A percentile compares a stretch with the other conserved stretches of the same genome.
Evolutionary conservation across 2,329 filamentous ascomycete species (phyloP).

Genomic region (Basipetospora chlamydospora): DNA sequence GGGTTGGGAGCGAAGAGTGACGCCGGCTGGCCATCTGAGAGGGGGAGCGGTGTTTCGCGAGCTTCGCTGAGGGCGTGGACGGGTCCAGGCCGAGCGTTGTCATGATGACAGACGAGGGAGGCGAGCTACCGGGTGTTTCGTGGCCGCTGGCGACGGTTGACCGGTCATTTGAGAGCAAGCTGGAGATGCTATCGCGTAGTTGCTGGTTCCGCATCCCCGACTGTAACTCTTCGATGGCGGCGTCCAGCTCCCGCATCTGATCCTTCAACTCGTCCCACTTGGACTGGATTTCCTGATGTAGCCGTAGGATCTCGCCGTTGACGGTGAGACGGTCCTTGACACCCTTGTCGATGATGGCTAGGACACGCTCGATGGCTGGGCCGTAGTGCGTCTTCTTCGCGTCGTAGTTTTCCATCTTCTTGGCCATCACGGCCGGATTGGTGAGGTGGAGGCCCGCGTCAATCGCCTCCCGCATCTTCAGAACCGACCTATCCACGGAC

Average conservation of each 20-base stretch:
- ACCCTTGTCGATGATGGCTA: slow-evolving; percentile 90
- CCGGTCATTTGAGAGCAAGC: slow-evolving; percentile 71
- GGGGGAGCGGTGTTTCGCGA: slow-evolving; percentile 31
- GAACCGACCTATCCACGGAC: slow-evolving; percentile 75
- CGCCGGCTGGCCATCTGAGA: slow-evolving; percentile 30
- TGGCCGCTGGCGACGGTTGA: slow-evolving; percentile 55
- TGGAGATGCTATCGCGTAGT: slow-evolving; percentile 83
- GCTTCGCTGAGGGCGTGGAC: slow-evolving; percentile 26
- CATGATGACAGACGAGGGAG: slow-evolving; percentile 48
- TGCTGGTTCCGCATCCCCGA: slow-evolving; percentile 52
- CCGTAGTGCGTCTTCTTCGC: slow-evolving; percentile 91
- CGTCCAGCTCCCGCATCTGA: slow-evolving; percentile 65
- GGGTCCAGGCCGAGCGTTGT: slow-evolving; percentile 36
- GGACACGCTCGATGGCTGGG: slow-evolving; percentile 78
- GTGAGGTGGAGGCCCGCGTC: slow-evolving; percentile 61
- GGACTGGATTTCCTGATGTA: slow-evolving; percentile 75
- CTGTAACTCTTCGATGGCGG: slow-evolving; percentile 58
- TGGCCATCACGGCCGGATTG: slow-evolving; percentile 53
- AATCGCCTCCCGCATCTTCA: slow-evolving; percentile 67
- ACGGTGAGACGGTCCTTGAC: slow-evolving; percentile 89
- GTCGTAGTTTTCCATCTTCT: slow-evolving; percentile 86
- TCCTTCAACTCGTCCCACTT: slow-evolving; percentile 65
- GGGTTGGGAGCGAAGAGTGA: slow-evolving; percentile 32
- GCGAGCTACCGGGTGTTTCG: slow-evolving; percentile 57
- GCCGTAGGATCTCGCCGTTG: slow-evolving; percentile 81